These are phyloP conservation scores for Paecilomyces niveus DNA, from an alignment of 2,329 filamentous ascomycete genomes.

Conservation along the genomic window DNA sequence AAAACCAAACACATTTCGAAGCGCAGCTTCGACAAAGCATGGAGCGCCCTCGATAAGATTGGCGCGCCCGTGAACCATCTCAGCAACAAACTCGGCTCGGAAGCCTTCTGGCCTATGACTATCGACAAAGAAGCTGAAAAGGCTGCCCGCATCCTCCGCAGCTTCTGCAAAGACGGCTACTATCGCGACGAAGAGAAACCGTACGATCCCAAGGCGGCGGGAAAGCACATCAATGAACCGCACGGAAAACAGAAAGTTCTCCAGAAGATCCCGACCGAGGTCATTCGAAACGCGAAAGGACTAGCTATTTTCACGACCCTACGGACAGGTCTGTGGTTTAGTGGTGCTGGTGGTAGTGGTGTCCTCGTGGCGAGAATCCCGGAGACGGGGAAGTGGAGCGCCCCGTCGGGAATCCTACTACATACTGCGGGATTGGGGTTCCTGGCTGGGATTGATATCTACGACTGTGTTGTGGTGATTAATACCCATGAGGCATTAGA, in stretches of 20 bases:
- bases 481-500: slow-evolving; percentile 80
- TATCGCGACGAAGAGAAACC: slow-evolving; percentile 46
- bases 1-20: slow-evolving; percentile 36
- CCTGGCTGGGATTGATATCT: slow-evolving; percentile 85
- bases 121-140: slow-evolving; percentile 89
- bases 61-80: slow-evolving; percentile 72
- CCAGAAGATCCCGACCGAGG: slow-evolving; percentile 78
- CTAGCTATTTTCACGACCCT: slow-evolving; percentile 93
- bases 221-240: slow-evolving; percentile 43
- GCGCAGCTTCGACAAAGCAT: slow-evolving; percentile 68
- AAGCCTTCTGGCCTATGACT: slow-evolving; percentile 79
- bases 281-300: slow-evolving; percentile 83
- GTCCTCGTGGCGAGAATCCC: slow-evolving; percentile 71
- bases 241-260: slow-evolving; percentile 57
- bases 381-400: slow-evolving; percentile 82
- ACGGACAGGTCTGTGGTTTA: slow-evolving; percentile 87
- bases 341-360: slow-evolving; percentile 83
- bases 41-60: slow-evolving; percentile 59
- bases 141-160: slow-evolving; percentile 78
- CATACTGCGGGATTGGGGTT: slow-evolving; percentile 88
- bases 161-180: slow-evolving; percentile 78
- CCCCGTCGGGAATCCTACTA: slow-evolving; percentile 81
- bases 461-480: slow-evolving; percentile 90
- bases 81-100: slow-evolving; percentile 74
- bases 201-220: slow-evolving; percentile 44